Base-by-base conservation (phyloP, 768 basidiomycete species). In the Lentinula sp. region DNA sequence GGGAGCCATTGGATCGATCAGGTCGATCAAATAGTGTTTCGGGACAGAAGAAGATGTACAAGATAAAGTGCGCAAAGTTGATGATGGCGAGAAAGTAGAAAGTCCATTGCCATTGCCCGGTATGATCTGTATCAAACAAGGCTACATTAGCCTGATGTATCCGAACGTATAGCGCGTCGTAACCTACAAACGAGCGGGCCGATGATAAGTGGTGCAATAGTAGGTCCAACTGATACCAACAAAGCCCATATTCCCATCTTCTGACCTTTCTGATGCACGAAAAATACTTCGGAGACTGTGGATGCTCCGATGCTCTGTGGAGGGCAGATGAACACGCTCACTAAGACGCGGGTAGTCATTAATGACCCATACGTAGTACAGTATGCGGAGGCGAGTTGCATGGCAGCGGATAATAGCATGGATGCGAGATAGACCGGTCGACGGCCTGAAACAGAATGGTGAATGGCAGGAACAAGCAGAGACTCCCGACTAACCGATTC, bases 21-120 rank as follows among this genome's bases (percentile, higher is more conserved):
- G 55, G 55, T 32, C 55, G 55, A 39, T 56, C 55, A 39, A 56
- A 56, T 43, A 56, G 16, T 10, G 55, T 56, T 40, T 56, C 55
- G 3, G 55, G 55, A 40, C 55, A 56, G 11, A 56, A 43, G 28
- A 56, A 56, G 1, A 56, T 37, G 40, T 56, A 56, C 7, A 56
- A 23, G 15, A 56, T 31, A 10, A 56, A 56, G 16, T 56, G 55
- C 7, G 40, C 55, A 28, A 56, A 32, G 55, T 56, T 56, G 39
- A 43, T 56, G 21, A 56, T 56, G 31, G 55, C 55, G 39, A 56
- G 55, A 15, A 43, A 43, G 23, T 43, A 56, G n/a, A 56, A 56
- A 8, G 55, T 56, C 55, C 55, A 56, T 43, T 56, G 55, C 55
- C 55, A 56, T 32, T 43, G 37, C 18, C 55, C 40, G 13, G 55